Base-by-base conservation (phyloP, 768 basidiomycete species). In the Serendipita sp. region DNA sequence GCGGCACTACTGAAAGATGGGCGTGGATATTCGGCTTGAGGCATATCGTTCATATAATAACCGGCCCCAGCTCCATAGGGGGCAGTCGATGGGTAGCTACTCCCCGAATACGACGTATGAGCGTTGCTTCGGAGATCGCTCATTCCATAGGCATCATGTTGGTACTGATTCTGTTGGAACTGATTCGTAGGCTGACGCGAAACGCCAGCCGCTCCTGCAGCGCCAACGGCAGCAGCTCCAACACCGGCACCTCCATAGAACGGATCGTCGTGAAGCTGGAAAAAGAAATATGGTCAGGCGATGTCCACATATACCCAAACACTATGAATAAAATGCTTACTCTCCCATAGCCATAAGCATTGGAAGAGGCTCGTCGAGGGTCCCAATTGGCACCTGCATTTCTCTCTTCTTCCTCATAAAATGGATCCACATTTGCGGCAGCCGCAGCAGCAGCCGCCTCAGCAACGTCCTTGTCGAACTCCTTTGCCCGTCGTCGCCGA, bases 391-490 rank as follows among this genome's bases (percentile, higher is more conserved):
- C 56, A 11, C 56, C 56, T 8, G n/a, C n/a, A 32, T 32, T 32
- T 8, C 18, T 32, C 16, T 60, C 56, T 0, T 60, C 56, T n/a
- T 60, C 34, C 0, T 60, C 56, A 28, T 30, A 37, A 0, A 60
- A 60, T 10, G 56, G 56, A 38, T 60, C 56, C n/a, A 30, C 56
- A 0, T 60, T 60, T 10, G 79, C 74, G 0, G 80, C 81, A 0
- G 77, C 79, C 0, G 86, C 86, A 65, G 82, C 84, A 2, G 79
- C 80, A 0, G 87, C 86, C 0, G 86, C 88, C 58, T 83, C 83
- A 13, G 81, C 83, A 45, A 88, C 82, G 63, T 89, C 88, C n/a
- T 78, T 77, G 71, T 90, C 88, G 69, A 88, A 85, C 47, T 79
- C 77, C 66, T 77, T 72, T 2, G 82, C 83, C 1, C 85, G 82